phyloP scores from a whole-genome alignment of 148 eudicot species.

The Linanthus parryae region DNA sequence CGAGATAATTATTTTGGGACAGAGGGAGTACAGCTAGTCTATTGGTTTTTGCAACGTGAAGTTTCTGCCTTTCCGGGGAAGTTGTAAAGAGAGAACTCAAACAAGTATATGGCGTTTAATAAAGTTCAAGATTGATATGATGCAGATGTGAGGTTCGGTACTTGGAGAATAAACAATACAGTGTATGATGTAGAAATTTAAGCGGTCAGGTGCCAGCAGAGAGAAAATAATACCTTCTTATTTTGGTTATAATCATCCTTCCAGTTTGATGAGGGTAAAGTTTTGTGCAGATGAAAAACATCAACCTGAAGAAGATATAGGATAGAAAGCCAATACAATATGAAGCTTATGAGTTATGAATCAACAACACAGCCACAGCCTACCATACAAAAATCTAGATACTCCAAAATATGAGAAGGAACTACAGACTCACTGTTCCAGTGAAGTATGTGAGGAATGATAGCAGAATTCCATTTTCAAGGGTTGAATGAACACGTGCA shows the following conservation, averaged over 20 bases:
- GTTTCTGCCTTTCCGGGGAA: too few relatives aligned
- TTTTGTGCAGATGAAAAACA: constrained; percentile 57
- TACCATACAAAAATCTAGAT: not conserved
- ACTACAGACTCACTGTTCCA: constrained; percentile 71
- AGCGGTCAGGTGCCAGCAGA: too few relatives aligned
- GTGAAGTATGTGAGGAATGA: constrained; percentile 90
- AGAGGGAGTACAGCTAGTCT: too few relatives aligned
- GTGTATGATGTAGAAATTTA: too few relatives aligned
- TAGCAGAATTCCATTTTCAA: constrained; percentile 86
- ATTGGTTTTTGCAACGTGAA: too few relatives aligned
- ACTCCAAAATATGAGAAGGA: not conserved
- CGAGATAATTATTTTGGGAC: too few relatives aligned
- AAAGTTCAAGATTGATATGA: not conserved
- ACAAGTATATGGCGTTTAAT: too few relatives aligned
- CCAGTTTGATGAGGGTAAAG: constrained; percentile 68
- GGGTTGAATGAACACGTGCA: constrained; percentile 67
- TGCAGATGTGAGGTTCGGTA: not conserved
- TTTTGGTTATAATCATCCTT: constrained; percentile 62
- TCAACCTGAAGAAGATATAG: constrained; percentile 52
- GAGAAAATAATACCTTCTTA: constrained; percentile 50
- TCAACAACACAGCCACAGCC: not conserved
- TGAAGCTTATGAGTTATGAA: too few relatives aligned
- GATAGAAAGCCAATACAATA: not conserved
- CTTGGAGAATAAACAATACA: too few relatives aligned
- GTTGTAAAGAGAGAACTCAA: too few relatives aligned